These are phyloP conservation scores for Celoporthe dispersa DNA, from an alignment of 2,329 filamentous ascomycete species.

Conservation along the genomic window DNA sequence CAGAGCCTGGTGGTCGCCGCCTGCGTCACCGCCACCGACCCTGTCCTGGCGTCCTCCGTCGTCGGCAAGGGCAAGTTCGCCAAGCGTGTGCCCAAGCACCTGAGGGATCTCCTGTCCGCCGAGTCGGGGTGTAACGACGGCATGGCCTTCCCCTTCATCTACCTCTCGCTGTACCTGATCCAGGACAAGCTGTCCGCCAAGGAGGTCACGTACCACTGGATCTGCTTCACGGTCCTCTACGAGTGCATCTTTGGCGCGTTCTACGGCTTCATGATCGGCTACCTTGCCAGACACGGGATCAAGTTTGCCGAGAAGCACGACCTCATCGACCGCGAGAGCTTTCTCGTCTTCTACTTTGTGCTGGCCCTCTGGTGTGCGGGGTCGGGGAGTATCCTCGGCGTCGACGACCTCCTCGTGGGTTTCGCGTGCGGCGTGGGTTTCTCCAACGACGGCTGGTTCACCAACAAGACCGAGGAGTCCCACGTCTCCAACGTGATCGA, in stretches of 20 bases:
- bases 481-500: slow-evolving; percentile 99
- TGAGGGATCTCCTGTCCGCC: slow-evolving; percentile 91
- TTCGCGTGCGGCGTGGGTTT: slow-evolving; percentile 98
- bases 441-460: slow-evolving; percentile 99
- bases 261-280: slow-evolving; percentile 86
- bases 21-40: slow-evolving; percentile 96
- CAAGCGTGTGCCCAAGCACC: slow-evolving; percentile 94
- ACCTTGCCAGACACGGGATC: slow-evolving; percentile 88
- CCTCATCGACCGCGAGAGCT: slow-evolving; percentile 93
- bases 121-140: slow-evolving; percentile 99
- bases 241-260: slow-evolving; percentile 93
- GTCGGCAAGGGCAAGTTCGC: slow-evolving; percentile 99
- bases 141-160: slow-evolving; percentile 99
- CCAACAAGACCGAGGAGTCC: slow-evolving; percentile 96
- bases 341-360: slow-evolving; percentile 98
- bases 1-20: slow-evolving; percentile 86
- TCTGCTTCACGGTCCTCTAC: slow-evolving; percentile 88
- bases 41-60: slow-evolving; percentile 94
- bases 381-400: slow-evolving; percentile 85
- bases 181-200: slow-evolving; percentile 72
- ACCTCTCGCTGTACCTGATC: slow-evolving; percentile 88
- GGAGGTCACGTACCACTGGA: slow-evolving; percentile 81
- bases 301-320: slow-evolving; percentile 83
- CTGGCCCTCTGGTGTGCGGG: slow-evolving; percentile 94
- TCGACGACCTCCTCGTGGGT: slow-evolving; percentile 92